phyloP scores from a whole-genome alignment of 1,284 basidiomycete species.

The Waitea zeae region DNA sequence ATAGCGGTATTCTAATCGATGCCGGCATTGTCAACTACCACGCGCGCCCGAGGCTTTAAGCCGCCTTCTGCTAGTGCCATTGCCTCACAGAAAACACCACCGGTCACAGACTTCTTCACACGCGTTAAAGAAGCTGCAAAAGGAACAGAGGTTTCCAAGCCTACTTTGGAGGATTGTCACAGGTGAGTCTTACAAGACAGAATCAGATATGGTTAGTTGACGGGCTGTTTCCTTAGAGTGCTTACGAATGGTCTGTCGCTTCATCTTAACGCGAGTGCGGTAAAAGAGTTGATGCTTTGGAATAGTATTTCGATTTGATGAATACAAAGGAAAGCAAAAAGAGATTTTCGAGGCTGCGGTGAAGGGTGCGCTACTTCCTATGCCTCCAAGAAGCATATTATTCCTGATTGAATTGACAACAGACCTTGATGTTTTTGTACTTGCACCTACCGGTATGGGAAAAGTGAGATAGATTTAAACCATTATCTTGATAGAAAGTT shows the following conservation, averaged over 20 bases:
- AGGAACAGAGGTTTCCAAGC: too few species aligned
- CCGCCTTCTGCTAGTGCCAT: too few species aligned
- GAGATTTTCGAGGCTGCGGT: constrained; percentile 59
- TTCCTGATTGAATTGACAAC: not conserved
- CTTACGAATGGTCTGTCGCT: not conserved
- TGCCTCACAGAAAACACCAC: too few species aligned
- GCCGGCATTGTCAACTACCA: too few species aligned
- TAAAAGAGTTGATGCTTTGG: not conserved
- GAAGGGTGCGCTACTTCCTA: constrained; percentile 23
- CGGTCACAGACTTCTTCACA: too few species aligned
- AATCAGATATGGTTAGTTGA: not conserved
- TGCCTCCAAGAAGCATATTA: not conserved
- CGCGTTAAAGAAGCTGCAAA: too few species aligned
- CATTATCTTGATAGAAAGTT: constrained; percentile 3
- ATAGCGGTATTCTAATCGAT: too few species aligned
- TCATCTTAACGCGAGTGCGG: not conserved
- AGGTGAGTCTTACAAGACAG: not conserved
- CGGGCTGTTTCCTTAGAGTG: not conserved
- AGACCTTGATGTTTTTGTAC: constrained; percentile 62
- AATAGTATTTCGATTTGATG: constrained; percentile 50
- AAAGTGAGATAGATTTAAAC: constrained; percentile 34
- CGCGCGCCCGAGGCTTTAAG: too few species aligned
- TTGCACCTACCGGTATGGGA: constrained; percentile 81
- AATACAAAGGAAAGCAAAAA: constrained; percentile 62
- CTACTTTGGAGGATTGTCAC: constrained; percentile 15